Conservation (phyloP, 176 grass and related monocot genomes). For the Ensete ventricosum region DNA sequence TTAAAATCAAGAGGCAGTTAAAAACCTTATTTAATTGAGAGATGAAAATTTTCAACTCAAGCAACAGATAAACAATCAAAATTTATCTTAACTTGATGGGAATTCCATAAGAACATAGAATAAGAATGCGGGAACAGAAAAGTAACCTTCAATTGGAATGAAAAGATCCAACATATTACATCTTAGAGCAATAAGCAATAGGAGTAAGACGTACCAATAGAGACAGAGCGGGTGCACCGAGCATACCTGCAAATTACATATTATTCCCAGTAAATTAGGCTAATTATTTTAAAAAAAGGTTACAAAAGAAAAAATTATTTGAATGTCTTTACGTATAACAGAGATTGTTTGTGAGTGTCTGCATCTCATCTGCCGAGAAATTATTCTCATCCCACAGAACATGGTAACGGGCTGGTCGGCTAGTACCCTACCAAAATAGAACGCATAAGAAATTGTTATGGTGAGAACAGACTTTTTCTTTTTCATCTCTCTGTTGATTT, state of each 20-base stretch:
- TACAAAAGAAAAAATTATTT: background rate
- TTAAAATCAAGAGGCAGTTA: too few species aligned
- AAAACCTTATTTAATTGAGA: too few species aligned
- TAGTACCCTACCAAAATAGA: slow-evolving; percentile 41
- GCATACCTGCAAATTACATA: slow-evolving; percentile 64
- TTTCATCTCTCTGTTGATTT: too few species aligned
- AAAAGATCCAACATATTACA: too few species aligned
- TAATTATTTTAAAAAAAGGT: background rate
- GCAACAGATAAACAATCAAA: too few species aligned
- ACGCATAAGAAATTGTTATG: slow-evolving; percentile 1
- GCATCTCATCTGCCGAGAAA: slow-evolving; percentile 74
- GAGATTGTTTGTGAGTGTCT: slow-evolving; percentile 99
- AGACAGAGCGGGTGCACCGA: slow-evolving; percentile 88
- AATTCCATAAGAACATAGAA: too few species aligned
- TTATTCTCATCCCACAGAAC: slow-evolving; percentile 69
- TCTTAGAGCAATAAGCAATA: too few species aligned
- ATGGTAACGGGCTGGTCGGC: slow-evolving; percentile 53
- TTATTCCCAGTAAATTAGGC: background rate
- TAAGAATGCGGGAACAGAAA: too few species aligned
- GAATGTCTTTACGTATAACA: slow-evolving; percentile 82
- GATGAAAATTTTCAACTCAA: too few species aligned
- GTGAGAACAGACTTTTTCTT: too few species aligned
- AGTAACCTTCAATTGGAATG: too few species aligned
- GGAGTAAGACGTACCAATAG: slow-evolving; percentile 63
- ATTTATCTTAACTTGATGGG: too few species aligned